Evolutionary conservation across 225 moss, liverwort and hornwort species (phyloP), one percentile per base, ranked within the genome.

Genomic region (Ulota crispa): DNA sequence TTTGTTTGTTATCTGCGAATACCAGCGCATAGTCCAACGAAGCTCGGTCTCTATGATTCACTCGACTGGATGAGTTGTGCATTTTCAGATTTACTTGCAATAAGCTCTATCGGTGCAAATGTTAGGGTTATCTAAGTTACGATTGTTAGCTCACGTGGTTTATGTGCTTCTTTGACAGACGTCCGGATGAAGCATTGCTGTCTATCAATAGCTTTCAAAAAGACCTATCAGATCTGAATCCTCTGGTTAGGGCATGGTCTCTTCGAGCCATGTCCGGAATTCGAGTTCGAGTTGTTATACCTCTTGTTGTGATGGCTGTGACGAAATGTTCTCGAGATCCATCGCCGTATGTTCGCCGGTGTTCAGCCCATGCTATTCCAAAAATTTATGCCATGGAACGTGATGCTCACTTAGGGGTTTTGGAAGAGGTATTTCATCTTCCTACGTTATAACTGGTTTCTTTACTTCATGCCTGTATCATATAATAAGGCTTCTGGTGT

Each of bases 171-270:
- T 74, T 74, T 86, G 73, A 26, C 89, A 99, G 99, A 89, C 94
- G 99, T 70, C 96, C 99, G 23, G 99, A 99, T 87, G 99, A 99
- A 91, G 99, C 99, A 26, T 87, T 99, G 84, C 85, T 99, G 79
- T 94, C 99, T 54, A 99, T 99, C 79, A 99, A 99, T 84, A 93
- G 95, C 76, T 99, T 99, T 79, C 99, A 99, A 77, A 99, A 99
- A 82, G 99, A 99, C 85, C 89, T 99, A 15, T 99, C 96, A 56
- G 96, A 99, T 82, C 63, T 96, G 63, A 99, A 99, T 81, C 99
- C 99, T 16, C 85, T 99, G 54, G 94, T 99, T 23, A 87, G 99
- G 84, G 99, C 95, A 70, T 94, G 96, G 99, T 88, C 99, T 67
- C 92, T 99, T 75, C 88, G 99, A 65, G 94, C 99, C 21, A 96